Evolutionary conservation across 768 basidiomycete species (phyloP).

Genomic region (Russula foetens): DNA sequence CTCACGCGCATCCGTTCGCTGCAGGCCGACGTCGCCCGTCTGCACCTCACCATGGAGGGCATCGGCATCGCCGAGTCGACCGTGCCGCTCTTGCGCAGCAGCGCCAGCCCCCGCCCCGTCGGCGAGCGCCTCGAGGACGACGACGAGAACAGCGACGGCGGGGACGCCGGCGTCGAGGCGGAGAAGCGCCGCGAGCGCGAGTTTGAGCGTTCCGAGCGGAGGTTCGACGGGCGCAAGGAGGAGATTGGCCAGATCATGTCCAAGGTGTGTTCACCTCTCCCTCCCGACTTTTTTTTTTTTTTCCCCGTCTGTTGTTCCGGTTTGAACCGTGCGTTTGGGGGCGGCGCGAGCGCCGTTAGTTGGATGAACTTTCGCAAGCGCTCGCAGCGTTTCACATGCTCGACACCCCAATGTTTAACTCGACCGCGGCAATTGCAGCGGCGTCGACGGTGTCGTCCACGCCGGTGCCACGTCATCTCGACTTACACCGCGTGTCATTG

Average conservation of each 20-base stretch:
- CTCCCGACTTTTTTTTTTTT: neutral
- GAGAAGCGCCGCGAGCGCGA: slow-evolving; percentile 44
- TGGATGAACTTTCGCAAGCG: slow-evolving; percentile 44
- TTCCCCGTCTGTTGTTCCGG: no score
- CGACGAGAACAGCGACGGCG: neutral
- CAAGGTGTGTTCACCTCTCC: slow-evolving; percentile 43
- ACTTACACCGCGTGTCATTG: slow-evolving; percentile 14
- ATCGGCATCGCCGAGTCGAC: slow-evolving; percentile 32
- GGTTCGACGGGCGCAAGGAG: slow-evolving; percentile 62
- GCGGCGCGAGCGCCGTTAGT: slow-evolving; percentile 35
- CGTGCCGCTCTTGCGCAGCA: slow-evolving; percentile 2
- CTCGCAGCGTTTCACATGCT: slow-evolving; percentile 39
- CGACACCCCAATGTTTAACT: slow-evolving; percentile 34
- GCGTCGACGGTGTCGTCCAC: slow-evolving; percentile 27
- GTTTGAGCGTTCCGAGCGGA: slow-evolving; percentile 57
- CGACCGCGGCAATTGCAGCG: slow-evolving; percentile 22
- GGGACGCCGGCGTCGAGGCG: neutral
- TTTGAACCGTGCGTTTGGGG: neutral
- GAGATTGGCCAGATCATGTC: slow-evolving; percentile 65
- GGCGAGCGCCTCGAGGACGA: slow-evolving; percentile 12
- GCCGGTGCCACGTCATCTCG: slow-evolving; percentile 21
- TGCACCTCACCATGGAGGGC: slow-evolving; percentile 72
- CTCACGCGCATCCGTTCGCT: slow-evolving; percentile 62
- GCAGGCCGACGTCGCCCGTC: slow-evolving; percentile 60
- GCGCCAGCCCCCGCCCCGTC: neutral